A percentile compares a stretch with the other conserved stretches of the same genome.
Evolutionary conservation across 1,284 basidiomycete species (phyloP).

Genomic region (Irpex lacteus): DNA sequence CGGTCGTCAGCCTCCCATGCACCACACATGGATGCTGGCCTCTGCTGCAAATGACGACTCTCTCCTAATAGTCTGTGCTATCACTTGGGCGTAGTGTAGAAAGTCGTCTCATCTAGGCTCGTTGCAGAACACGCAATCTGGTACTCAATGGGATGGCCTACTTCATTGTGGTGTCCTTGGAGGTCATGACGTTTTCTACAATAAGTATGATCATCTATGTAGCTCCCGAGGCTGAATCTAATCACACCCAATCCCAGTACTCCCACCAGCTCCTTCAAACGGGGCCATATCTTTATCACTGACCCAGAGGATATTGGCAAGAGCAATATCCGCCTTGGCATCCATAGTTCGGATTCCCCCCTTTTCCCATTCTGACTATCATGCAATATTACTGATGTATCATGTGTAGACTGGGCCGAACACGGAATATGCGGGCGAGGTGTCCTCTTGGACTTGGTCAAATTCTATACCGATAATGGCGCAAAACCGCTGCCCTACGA

Average conservation of each 20-base stretch:
- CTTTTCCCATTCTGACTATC: neutral
- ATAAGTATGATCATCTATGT: constrained; percentile 41
- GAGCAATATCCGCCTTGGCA: constrained; percentile 50
- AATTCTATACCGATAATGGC: constrained; percentile 42
- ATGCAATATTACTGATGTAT: neutral
- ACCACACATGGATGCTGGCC: constrained; percentile 35
- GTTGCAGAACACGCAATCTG: constrained; percentile 67
- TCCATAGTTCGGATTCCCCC: constrained; percentile 50
- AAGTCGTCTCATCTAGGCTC: neutral
- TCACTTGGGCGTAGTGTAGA: neutral
- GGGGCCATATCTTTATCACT: constrained; percentile 42
- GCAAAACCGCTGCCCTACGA: constrained; percentile 49
- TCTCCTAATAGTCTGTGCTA: constrained; percentile 55
- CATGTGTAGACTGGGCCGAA: constrained; percentile 59
- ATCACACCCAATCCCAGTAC: constrained; percentile 35
- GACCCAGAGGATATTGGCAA: constrained; percentile 51
- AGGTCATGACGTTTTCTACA: constrained; percentile 58
- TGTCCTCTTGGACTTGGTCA: constrained; percentile 63
- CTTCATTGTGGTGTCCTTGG: constrained; percentile 52
- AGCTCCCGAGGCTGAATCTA: neutral
- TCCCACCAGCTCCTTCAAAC: constrained; percentile 40
- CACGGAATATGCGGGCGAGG: constrained; percentile 72
- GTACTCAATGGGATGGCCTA: constrained; percentile 73
- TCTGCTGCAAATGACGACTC: constrained; percentile 52
- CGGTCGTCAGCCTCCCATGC: constrained; percentile 43